phyloP scores from a whole-genome alignment of 441 rosid genomes.

The Eutrema salsugineum region DNA sequence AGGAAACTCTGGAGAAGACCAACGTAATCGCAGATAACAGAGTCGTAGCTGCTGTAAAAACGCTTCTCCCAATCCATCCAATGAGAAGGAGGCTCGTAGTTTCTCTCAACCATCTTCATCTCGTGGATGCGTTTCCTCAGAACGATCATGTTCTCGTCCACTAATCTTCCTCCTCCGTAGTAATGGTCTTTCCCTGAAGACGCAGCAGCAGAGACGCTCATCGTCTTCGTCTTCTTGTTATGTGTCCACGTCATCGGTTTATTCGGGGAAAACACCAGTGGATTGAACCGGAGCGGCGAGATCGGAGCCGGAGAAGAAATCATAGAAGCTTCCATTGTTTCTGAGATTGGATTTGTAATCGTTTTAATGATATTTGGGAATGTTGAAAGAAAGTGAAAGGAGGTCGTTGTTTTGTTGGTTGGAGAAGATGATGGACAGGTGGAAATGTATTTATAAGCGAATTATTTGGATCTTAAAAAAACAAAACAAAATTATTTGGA shows the following conservation, averaged over 20 bases:
- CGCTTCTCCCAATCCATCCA: slow-evolving; percentile 87
- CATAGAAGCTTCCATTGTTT: slow-evolving; percentile 23
- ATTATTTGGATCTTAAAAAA: not conserved
- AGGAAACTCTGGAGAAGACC: slow-evolving; percentile 49
- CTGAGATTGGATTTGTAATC: not conserved
- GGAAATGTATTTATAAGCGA: slow-evolving; percentile 20
- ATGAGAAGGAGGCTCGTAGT: slow-evolving; percentile 59
- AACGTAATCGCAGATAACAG: slow-evolving; percentile 42
- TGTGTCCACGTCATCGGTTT: not conserved
- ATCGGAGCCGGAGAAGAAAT: slow-evolving; percentile 6
- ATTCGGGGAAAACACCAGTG: not conserved
- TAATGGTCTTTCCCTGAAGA: slow-evolving; percentile 24
- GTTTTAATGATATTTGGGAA: not conserved
- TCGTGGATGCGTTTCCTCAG: slow-evolving; percentile 64
- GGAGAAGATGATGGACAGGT: slow-evolving; percentile 17
- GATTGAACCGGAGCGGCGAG: slow-evolving; percentile 13
- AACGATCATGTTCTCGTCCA: slow-evolving; percentile 69
- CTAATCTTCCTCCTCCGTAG: slow-evolving; percentile 36
- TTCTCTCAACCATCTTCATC: slow-evolving; percentile 64
- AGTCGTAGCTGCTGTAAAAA: slow-evolving; percentile 44
- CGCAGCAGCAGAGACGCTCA: slow-evolving; percentile 15
- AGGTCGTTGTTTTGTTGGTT: not conserved
- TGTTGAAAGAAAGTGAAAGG: not conserved
- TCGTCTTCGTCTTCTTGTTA: not conserved
- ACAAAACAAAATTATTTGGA: not conserved